Evolutionary conservation across 345 rosid species (phyloP), one percentile per base, ranked within the genome.

Genomic region (Garcia nutans): DNA sequence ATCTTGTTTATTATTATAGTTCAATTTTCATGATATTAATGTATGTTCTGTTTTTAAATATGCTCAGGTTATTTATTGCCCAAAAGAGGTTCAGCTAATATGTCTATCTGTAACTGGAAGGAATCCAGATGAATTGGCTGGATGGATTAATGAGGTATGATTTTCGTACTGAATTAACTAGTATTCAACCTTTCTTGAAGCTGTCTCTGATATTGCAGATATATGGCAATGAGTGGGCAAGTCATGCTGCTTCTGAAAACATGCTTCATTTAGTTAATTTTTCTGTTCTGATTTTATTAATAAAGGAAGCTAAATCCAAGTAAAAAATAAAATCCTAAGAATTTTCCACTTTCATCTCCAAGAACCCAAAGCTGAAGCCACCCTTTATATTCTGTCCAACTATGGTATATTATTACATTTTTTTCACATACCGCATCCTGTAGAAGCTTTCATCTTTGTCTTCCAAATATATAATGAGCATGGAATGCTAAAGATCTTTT

Each of bases 51-150:
- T 80, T 50, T 6, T 55, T 28, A 17, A 33, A 68, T 66, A 50
- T 70, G 65, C 50, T 70, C 89, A 95, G 99, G 90, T 95, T 67
- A 95, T 95, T 81, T 95, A 95, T 85, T 91, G 97, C 72, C 99
- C 99, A 0, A 91, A 90, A 78, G 87, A 90, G 78, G 97, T 95
- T 77, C 97, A 93, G 74, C 92, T 95, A 73, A 91, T 95, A 76
- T 93, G 97, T 56, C 78, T 95, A 45, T 95, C 97, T 73, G 99
- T 97, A n/a, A 95, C 99, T 6, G 94, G 91, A 75, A 97, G 96
- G 75, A 95, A 95, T 76, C 88, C 99, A 16, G 94, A 95, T 76
- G 99, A 95, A 85, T 84, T 95, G 72, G 92, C 92, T 84, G 99
- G 99, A 54, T 95, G 97, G 99, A 95, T 95, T 79, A 82, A 86